Percentiles rank a stretch among this genome's conserved stretches.
These are phyloP conservation scores for Lodderomyces theae DNA, from an alignment of 1,139 yeast genomes.

Conservation along the genomic window DNA sequence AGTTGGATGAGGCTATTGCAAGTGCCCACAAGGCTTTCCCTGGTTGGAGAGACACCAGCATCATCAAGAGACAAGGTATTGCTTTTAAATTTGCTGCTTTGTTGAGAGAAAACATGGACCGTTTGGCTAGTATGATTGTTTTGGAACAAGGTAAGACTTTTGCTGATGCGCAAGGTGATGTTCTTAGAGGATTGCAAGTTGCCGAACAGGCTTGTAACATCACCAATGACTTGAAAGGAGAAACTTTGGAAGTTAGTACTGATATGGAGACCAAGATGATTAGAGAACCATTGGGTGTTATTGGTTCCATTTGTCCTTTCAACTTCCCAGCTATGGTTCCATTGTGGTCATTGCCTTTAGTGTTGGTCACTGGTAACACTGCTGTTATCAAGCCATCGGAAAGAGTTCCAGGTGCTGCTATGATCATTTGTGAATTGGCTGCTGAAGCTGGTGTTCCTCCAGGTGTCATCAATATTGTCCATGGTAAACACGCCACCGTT, in stretches of 20 bases:
- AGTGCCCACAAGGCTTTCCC: slow-evolving; percentile 63
- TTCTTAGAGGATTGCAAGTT: slow-evolving; percentile 75
- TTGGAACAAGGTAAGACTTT: slow-evolving; percentile 81
- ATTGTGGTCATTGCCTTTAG: slow-evolving; percentile 75
- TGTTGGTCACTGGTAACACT: slow-evolving; percentile 76
- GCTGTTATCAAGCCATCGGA: slow-evolving; percentile 76
- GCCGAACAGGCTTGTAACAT: slow-evolving; percentile 69
- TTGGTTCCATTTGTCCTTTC: slow-evolving; percentile 72
- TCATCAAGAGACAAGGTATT: slow-evolving; percentile 71
- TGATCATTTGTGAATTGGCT: slow-evolving; percentile 72
- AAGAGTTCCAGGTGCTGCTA: slow-evolving; percentile 76
- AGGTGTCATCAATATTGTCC: slow-evolving; percentile 72
- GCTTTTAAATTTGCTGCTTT: slow-evolving; percentile 71
- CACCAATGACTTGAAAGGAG: slow-evolving; percentile 65
- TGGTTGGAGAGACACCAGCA: slow-evolving; percentile 55
- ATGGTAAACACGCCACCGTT: slow-evolving; percentile 75
- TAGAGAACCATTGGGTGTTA: slow-evolving; percentile 62
- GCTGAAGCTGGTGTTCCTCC: slow-evolving; percentile 77
- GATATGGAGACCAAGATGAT: slow-evolving; percentile 82
- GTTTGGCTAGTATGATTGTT: slow-evolving; percentile 69
- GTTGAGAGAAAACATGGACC: slow-evolving; percentile 66
- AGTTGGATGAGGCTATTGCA: slow-evolving; percentile 64
- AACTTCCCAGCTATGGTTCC: slow-evolving; percentile 89
- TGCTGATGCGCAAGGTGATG: slow-evolving; percentile 77
- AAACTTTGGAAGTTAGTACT: slow-evolving; percentile 63